Evolutionary conservation across 176 grass and related monocot species (phyloP), one percentile per base, ranked within the genome.

Genomic region (Rhynchospora tenuis): DNA sequence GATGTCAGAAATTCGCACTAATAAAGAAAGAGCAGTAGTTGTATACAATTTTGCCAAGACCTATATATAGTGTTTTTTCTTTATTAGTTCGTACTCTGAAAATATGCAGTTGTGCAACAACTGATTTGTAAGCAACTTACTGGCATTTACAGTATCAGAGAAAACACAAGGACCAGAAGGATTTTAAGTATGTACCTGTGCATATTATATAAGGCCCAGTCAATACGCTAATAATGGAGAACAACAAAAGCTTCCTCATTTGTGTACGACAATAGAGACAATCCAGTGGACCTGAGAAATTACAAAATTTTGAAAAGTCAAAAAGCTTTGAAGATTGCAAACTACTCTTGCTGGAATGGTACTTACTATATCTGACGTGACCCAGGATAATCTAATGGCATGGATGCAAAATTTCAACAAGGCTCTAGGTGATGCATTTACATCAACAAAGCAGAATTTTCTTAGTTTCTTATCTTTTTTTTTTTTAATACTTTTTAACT

Each of bases 201-300:
- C 47, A 16, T 28, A 23, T 10, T 52, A 52, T 75, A 29, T 54
- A 75, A 5, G 47, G 23, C 23, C 48, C 46, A 17, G 47, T 28
- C 47, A 75, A 74, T 74, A 26, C 1, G 22, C 6, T 54, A 54
- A 75, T 44, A 69, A 44, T 54, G 23, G 47, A 54, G 22, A 12
- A 5, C 9, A 75, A 47, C 6, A 82, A 27, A 46, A 66, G 38
- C 47, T 28, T 52, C 13, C 42, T 82, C 79, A 82, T 16, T 82
- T 82, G 20, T 82, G 79, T 28, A 51, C 20, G 6, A 82, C 59
- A 26, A 44, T 66, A 50, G 38, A 27, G 62, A 82, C 22, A 82
- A 82, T 64, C 79, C 58, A 82, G 22, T 82, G 20, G 26, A 82
- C 79, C 79, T 82, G 79, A 24, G 38, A 62, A 59, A 38, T 43